A percentile compares a stretch with the other conserved stretches of the same genome.
These are phyloP conservation scores for Trypanosoma melophagium DNA, from an alignment of 208 protist species.

Conservation along the genomic window DNA sequence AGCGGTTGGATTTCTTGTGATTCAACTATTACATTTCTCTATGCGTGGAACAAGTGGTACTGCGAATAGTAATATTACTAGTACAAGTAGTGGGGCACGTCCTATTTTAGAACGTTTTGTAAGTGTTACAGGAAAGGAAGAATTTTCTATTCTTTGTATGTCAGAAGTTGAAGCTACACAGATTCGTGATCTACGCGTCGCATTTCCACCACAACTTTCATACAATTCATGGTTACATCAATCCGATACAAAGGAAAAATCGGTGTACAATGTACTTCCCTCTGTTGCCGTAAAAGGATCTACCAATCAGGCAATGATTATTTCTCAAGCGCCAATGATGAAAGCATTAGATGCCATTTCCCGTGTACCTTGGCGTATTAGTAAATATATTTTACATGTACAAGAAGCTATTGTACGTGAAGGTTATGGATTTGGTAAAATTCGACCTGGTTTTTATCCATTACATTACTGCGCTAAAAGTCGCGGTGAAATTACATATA, in stretches of 20 bases:
- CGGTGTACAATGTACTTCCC: slow-evolving; percentile 89
- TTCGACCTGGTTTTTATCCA: slow-evolving; percentile 87
- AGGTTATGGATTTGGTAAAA: slow-evolving; percentile 91
- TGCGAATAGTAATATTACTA: not conserved
- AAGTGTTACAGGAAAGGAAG: slow-evolving; percentile 46
- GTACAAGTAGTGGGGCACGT: slow-evolving; percentile 31
- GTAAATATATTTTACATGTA: slow-evolving; percentile 92
- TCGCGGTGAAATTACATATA: slow-evolving; percentile 54
- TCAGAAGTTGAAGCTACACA: slow-evolving; percentile 60
- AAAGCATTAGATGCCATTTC: slow-evolving; percentile 89
- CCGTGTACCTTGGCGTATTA: slow-evolving; percentile 90
- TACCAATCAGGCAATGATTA: slow-evolving; percentile 90
- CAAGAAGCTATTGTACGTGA: slow-evolving; percentile 91
- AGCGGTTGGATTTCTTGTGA: slow-evolving; percentile 76
- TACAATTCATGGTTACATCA: slow-evolving; percentile 90
- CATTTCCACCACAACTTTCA: slow-evolving; percentile 87
- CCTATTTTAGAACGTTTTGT: slow-evolving; percentile 70
- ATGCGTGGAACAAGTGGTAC: slow-evolving; percentile 30
- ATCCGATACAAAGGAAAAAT: slow-evolving; percentile 88
- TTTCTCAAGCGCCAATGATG: slow-evolving; percentile 92
- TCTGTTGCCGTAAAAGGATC: slow-evolving; percentile 86
- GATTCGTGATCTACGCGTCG: slow-evolving; percentile 78
- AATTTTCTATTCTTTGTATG: slow-evolving; percentile 73
- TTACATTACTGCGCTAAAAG: slow-evolving; percentile 78
- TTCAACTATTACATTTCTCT: slow-evolving; percentile 74